Evolutionary conservation across 1,139 yeast genomes (phyloP), one percentile per base, ranked within the genome.

Genomic region (Yueomyces sp.): DNA sequence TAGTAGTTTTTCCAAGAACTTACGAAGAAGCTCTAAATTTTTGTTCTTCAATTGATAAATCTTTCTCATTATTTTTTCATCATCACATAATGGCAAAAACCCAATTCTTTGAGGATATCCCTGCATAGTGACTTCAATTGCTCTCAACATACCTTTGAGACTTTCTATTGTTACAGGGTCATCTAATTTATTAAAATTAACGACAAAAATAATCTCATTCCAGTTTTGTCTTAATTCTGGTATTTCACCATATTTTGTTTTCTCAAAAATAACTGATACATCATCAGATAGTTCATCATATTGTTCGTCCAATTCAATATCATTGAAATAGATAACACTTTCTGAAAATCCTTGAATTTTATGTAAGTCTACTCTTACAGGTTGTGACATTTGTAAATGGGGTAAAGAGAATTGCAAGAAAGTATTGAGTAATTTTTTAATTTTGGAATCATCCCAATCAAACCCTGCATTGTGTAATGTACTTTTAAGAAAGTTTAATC

Each of bases 21-120:
- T 49, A 25, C 52, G 45, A n/a, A 61, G 50, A 3, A 52, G 53
- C 3, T 41, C 33, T 4, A 53, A 43, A 27, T 55, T 60, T 6
- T 36, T 41, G 27, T 55, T 52, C 40, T 59, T 56, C 11, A 72
- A 52, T 42, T 67, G 64, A 41, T 69, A 64, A 19, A 74, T 57
- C 27, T 65, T 65, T 36, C 50, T 51, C 1, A 71, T 61, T 4
- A 59, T 48, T 6, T 46, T 48, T 8, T 44, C 41, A 36, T 50
- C 50, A 36, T 52, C 37, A 27, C 48, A 50, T 2, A 83, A 49
- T 0, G 97, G 95, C 28, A 91, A 64, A 2, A 91, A 49, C 3
- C 96, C 98, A 44, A 91, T 57, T 57, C 89, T 84, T 50, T 87
- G 81, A 0, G 96, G 87, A 19, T 83, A 68, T 1, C 78, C 77